A percentile compares a stretch with the other conserved stretches of the same genome.
phyloP scores from a whole-genome alignment of 352 stramenopile genomes.

The Globisporangium mamillatum region DNA sequence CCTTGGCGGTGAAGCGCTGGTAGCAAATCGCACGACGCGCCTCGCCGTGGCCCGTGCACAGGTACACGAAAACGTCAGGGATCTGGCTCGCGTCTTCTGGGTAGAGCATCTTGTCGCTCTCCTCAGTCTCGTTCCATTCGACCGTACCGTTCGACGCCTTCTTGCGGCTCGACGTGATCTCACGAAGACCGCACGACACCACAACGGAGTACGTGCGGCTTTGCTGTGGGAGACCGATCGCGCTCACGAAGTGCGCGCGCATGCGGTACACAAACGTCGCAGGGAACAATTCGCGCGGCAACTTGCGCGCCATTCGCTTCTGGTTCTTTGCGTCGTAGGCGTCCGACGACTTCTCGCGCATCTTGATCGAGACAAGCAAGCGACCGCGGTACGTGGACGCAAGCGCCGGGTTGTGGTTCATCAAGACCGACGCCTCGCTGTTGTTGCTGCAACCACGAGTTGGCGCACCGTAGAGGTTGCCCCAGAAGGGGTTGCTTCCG shows the following conservation, averaged over 20 bases:
- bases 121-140: slow-evolving; percentile 78
- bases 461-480: slow-evolving; percentile 71
- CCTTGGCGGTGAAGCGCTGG: slow-evolving; percentile 59
- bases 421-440: slow-evolving; percentile 32
- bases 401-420: slow-evolving; percentile 56
- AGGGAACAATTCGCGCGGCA: slow-evolving; percentile 48
- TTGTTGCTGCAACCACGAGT: slow-evolving; percentile 50
- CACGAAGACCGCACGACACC: slow-evolving; percentile 51
- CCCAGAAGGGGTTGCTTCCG: slow-evolving; percentile 52
- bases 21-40: slow-evolving; percentile 69
- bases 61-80: slow-evolving; percentile 79
- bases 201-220: slow-evolving; percentile 46
- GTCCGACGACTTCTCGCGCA: slow-evolving; percentile 50
- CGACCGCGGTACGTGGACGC: slow-evolving; percentile 80
- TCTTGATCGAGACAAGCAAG: slow-evolving; percentile 58
- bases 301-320: slow-evolving; percentile 52
- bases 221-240: slow-evolving; percentile 48
- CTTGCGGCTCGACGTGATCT: slow-evolving; percentile 52
- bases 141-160: slow-evolving; percentile 59
- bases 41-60: slow-evolving; percentile 63
- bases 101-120: slow-evolving; percentile 70
- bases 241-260: slow-evolving; percentile 62
- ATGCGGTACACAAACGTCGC: slow-evolving; percentile 58
- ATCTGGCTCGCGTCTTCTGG: slow-evolving; percentile 55
- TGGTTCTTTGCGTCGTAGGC: slow-evolving; percentile 71